These are phyloP conservation scores for Acacia crassicarpa DNA, from an alignment of 306 rosid genomes.

Conservation along the genomic window DNA sequence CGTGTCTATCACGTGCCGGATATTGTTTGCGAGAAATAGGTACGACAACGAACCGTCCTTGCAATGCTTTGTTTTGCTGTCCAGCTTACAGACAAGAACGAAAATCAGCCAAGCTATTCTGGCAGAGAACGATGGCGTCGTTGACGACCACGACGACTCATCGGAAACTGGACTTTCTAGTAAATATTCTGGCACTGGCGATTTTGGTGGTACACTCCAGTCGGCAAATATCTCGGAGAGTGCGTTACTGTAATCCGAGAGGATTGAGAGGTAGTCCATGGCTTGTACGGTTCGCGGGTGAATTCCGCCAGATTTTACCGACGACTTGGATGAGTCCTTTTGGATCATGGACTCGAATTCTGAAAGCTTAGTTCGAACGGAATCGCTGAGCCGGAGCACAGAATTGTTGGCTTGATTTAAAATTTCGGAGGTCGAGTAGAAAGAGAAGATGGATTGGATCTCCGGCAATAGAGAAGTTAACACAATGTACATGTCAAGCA, in stretches of 20 bases:
- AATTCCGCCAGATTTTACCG: slow-evolving; percentile 39
- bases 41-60: slow-evolving; percentile 56
- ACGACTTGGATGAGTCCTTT: slow-evolving; percentile 47
- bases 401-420: slow-evolving; percentile 47
- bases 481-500: slow-evolving; percentile 61
- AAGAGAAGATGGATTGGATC: slow-evolving; percentile 63
- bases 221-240: slow-evolving; percentile 56
- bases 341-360: slow-evolving; percentile 54
- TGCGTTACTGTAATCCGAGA: slow-evolving; percentile 54
- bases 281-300: slow-evolving; percentile 47
- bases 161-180: slow-evolving; percentile 39
- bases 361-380: slow-evolving; percentile 35
- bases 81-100: slow-evolving; percentile 70
- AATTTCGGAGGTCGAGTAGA: slow-evolving; percentile 41
- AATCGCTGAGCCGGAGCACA: slow-evolving; percentile 39
- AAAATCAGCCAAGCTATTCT: slow-evolving; percentile 57
- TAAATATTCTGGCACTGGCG: slow-evolving; percentile 37
- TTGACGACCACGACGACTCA: slow-evolving; percentile 4
- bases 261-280: slow-evolving; percentile 51
- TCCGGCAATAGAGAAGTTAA: slow-evolving; percentile 48
- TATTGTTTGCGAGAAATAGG: slow-evolving; percentile 66
- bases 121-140: slow-evolving; percentile 22
- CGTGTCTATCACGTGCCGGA: slow-evolving; percentile 47
- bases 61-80: slow-evolving; percentile 54
- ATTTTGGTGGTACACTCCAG: slow-evolving; percentile 35